Conservation (phyloP, 495 filamentous ascomycete genomes). For the Rhypophila decipiens region DNA sequence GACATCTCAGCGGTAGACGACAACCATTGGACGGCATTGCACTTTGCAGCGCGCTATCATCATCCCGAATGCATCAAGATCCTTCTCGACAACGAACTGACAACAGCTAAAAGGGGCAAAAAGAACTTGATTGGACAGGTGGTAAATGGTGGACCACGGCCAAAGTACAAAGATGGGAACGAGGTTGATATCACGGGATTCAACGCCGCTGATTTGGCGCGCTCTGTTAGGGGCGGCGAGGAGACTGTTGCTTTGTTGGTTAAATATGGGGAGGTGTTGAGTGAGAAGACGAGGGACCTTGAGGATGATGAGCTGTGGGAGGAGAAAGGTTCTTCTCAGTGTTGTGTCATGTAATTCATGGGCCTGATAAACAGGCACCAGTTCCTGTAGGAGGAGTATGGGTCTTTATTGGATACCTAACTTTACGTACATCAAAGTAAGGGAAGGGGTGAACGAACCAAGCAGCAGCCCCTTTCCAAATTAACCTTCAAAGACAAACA, state of each 20-base stretch:
- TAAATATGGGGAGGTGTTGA: neutral
- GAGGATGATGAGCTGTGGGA: constrained; percentile 6
- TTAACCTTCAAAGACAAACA: no score
- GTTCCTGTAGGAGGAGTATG: no score
- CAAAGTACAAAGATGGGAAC: constrained; percentile 2
- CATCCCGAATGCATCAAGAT: neutral
- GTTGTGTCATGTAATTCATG: constrained; percentile 4
- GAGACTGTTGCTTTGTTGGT: neutral
- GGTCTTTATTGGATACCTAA: no score
- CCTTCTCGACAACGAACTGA: neutral
- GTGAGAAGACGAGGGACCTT: neutral
- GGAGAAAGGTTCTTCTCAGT: neutral
- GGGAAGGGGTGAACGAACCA: no score
- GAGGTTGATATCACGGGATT: constrained; percentile 5
- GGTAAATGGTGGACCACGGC: constrained; percentile 1
- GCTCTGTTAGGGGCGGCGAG: constrained; percentile 2
- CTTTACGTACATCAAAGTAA: no score
- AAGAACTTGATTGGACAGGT: no score
- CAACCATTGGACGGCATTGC: constrained; percentile 1
- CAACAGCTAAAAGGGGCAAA: neutral
- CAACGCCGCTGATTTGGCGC: constrained; percentile 3
- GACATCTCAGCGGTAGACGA: constrained; percentile 1
- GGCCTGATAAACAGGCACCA: no score
- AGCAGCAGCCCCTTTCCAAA: no score
- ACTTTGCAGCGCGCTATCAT: constrained; percentile 1